A percentile compares a stretch with the other conserved stretches of the same genome.
Evolutionary conservation across 108 stramenopile genomes (phyloP).

Genomic region (Conticribra weissflogii): DNA sequence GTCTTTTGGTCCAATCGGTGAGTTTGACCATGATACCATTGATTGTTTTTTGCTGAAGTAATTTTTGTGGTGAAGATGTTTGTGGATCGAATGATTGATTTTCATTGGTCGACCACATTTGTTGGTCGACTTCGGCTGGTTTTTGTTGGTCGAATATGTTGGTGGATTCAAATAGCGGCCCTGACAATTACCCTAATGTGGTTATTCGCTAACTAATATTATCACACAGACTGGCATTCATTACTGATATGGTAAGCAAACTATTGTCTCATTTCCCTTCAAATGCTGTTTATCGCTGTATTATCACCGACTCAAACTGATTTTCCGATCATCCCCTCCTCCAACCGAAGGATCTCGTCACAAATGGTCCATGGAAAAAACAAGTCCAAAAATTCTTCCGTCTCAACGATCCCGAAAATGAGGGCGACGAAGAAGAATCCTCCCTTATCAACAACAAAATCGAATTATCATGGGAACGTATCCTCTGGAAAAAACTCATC

Average conservation of each 20-base stretch:
- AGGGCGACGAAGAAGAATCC: constrained; percentile 13
- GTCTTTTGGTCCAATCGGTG: constrained; percentile 89
- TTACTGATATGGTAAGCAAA: constrained; percentile 66
- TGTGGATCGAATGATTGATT: too few species aligned
- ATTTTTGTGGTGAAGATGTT: too few species aligned
- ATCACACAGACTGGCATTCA: constrained; percentile 81
- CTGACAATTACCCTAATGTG: too few species aligned
- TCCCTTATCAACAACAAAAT: background rate
- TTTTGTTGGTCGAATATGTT: too few species aligned
- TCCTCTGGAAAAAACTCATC: constrained; percentile 65
- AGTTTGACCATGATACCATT: too few species aligned
- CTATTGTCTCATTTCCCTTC: too few species aligned
- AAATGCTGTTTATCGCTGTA: background rate
- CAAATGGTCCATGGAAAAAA: constrained; percentile 46
- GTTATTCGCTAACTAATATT: too few species aligned
- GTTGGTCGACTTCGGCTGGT: too few species aligned
- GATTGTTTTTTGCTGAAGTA: too few species aligned
- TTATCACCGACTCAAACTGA: background rate
- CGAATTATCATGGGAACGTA: constrained; percentile 38
- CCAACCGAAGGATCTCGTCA: constrained; percentile 25
- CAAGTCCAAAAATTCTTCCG: constrained; percentile 24
- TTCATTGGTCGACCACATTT: too few species aligned
- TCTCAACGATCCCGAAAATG: constrained; percentile 23
- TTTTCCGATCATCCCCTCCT: background rate
- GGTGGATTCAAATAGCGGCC: too few species aligned